Evolutionary conservation across 345 rosid genomes (phyloP).

Genomic region (Salix dunnii): DNA sequence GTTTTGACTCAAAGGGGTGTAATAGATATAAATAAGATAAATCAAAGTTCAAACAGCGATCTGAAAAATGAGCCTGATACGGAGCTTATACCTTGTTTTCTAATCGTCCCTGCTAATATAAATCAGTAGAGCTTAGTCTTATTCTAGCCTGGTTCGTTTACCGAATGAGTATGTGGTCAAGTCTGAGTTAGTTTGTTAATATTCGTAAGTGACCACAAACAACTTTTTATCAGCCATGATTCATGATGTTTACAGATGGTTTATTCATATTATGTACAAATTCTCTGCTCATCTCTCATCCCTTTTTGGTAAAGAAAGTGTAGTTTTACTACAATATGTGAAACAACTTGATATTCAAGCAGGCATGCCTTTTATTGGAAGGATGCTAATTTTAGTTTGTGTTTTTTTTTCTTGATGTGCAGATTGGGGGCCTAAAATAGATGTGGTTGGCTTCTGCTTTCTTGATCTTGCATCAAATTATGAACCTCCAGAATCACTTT

Average conservation of each 20-base stretch:
- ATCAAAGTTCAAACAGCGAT: neutral
- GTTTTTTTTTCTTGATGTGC: constrained; percentile 20
- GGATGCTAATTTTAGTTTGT: constrained; percentile 15
- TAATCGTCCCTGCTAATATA: neutral
- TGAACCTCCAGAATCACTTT: constrained; percentile 86
- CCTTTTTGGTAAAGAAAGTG: neutral
- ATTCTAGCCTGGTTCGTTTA: neutral
- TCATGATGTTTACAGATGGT: neutral
- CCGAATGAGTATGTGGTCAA: neutral
- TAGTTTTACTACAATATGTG: neutral
- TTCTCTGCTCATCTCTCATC: neutral
- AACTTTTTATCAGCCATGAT: neutral
- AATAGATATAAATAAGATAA: neutral
- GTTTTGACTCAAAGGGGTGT: neutral
- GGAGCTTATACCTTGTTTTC: neutral
- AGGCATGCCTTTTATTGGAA: constrained; percentile 3
- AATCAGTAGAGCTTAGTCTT: neutral
- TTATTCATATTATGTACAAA: neutral
- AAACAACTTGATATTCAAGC: neutral
- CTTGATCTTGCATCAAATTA: constrained; percentile 97
- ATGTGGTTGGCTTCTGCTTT: constrained; percentile 97
- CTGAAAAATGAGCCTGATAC: neutral
- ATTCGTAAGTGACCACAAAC: neutral
- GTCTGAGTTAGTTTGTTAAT: neutral
- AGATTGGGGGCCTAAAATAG: constrained; percentile 98